Base-by-base conservation (phyloP, 352 stramenopile genomes). In the Pythium rhizo-oryzae region DNA sequence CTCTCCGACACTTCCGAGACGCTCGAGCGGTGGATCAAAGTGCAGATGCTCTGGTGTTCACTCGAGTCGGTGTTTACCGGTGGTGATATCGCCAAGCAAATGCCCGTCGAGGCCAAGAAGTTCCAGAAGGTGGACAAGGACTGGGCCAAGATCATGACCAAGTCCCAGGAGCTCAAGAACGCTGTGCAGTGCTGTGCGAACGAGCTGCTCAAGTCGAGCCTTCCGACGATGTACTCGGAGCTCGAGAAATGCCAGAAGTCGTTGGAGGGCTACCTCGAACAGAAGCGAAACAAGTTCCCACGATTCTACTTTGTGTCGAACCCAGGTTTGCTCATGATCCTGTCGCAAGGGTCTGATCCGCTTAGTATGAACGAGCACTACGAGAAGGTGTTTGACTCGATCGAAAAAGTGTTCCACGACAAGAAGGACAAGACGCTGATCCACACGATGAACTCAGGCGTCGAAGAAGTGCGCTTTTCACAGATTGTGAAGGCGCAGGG, bases 251-350 rank as follows among this genome's bases (percentile, higher is more conserved):
- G 97, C 68, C 97, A 99, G 71, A 99, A 99, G 78, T 98, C 91
- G 21, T 89, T 99, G 4, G 95, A 99, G 71, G 97, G 96, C 0
- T 99, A 99, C 79, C 77, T 99, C 23, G 97, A 99, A 69, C 93
- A 99, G 74, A 99, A 99, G 72, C 93, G 98, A 53, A 98, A 98
- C 79, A 98, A 98, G 71, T 99, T 99, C 70, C 97, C 97, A n/a
- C 90, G 97, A 21, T 99, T 99, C 84, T 99, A 99, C 79, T 99
- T 99, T 67, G 97, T 99, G 0, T 99, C 96, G 9, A 99, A 99
- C 69, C 94, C 96, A 4, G 97, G 96, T 55, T 75, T 99, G 41
- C 81, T 99, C 30, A 98, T 98, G 68, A 99, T 99, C 63, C 78
- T 99, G 24, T 99, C 96, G 8, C 96, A 99, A 71, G 97, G 93